Percentiles rank a stretch among this genome's conserved stretches.
Conservation (phyloP, 352 stramenopile species). For the Phytophthora sp. region DNA sequence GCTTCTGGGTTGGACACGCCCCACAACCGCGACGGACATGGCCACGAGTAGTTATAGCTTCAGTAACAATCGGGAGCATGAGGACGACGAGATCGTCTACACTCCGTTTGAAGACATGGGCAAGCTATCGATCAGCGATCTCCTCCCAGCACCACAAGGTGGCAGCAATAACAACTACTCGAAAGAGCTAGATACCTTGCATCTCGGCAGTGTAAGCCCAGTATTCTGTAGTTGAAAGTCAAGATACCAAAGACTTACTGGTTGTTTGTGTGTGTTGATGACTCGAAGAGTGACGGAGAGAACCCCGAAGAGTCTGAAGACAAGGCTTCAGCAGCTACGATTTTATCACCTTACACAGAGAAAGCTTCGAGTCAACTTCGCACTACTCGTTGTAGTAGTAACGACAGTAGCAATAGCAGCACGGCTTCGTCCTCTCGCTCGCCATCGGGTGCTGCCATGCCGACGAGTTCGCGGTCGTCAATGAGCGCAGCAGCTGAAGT, state of each 20-base stretch:
- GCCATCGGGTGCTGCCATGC: constrained; percentile 3
- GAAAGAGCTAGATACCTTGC: constrained; percentile 18
- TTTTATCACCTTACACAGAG: not conserved
- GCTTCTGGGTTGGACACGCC: constrained; percentile 45
- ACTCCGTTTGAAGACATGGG: constrained; percentile 15
- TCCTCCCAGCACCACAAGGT: constrained; percentile 1
- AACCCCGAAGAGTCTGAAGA: constrained; percentile 29
- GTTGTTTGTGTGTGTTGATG: not conserved
- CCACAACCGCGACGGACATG: constrained; percentile 17
- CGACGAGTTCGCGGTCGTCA: too few species aligned
- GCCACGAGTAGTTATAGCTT: constrained; percentile 14
- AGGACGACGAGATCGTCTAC: constrained; percentile 11
- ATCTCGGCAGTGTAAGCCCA: constrained; percentile 16
- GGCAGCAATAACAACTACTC: constrained; percentile 33
- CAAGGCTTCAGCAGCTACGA: constrained; percentile 17
- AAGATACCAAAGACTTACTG: not conserved
- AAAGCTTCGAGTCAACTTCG: constrained; percentile 5
- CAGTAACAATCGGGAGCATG: constrained; percentile 34
- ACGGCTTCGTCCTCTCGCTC: constrained; percentile 18
- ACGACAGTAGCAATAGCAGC: constrained; percentile 30
- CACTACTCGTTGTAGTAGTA: constrained; percentile 13
- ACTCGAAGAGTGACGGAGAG: constrained; percentile 17
- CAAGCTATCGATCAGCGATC: constrained; percentile 16
- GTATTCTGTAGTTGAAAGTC: not conserved
- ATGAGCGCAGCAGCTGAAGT: not conserved